Base-by-base conservation (phyloP, 1,139 yeast species). In the Yamadazyma sp. region DNA sequence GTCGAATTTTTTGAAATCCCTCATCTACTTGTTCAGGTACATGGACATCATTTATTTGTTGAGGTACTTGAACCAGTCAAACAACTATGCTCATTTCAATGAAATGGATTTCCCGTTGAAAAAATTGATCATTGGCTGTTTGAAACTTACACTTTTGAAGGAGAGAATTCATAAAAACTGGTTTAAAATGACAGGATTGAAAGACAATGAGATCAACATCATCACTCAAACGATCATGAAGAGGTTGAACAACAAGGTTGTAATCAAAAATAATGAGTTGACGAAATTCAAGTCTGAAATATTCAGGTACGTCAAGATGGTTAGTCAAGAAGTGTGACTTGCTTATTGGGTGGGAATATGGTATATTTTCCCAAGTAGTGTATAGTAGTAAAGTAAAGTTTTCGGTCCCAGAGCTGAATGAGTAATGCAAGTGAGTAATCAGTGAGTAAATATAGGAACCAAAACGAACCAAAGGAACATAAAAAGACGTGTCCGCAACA, bases 11-110 rank as follows among this genome's bases (percentile, higher is more conserved):
- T 60, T 72, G 60, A 70, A 67, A 46, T 70, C 75, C 4, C 59
- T 66, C 27, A 68, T 73, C 31, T 72, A 72, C 48, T 56, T 73
- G 34, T 71, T 72, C 55, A 62, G 78, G 41, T 73, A 73, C 49
- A 73, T 73, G 76, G 77, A 73, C 49, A 69, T 72, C 29, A 67
- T 73, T 37, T 73, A 72, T 50, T 61, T 73, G 42, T 62, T 73
- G 47, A 55, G 78, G 37, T 73, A 73, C 48, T 64, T 73, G 45
- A 73, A 73, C 48, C 78, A 73, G 49, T 66, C 75, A 30, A 73
- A 73, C 48, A 73, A 73, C 47, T 67, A 62, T 47, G 70, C 69
- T 24, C 64, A 64, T 45, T 67, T 64, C 46, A 66, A 63, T 45
- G 74, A 66, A 31, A 72, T 72, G 77, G 77, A 72, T 33, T 71